A percentile compares a stretch with the other conserved stretches of the same genome.
These are phyloP conservation scores for Lophiostoma macrostomum DNA, from an alignment of 495 filamentous ascomycete species.

Conservation along the genomic window DNA sequence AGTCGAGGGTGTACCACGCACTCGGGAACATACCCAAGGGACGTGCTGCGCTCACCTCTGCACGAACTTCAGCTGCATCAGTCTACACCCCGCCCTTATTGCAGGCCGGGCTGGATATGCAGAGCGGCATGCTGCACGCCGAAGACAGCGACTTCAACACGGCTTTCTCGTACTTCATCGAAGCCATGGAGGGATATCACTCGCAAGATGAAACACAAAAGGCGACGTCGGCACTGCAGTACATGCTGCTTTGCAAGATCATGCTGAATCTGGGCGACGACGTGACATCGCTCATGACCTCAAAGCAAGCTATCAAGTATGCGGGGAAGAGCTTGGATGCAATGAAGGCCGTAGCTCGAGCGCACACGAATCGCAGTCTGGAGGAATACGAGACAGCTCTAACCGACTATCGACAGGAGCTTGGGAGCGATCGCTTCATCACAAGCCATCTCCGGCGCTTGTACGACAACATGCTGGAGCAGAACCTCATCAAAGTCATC, in stretches of 20 bases:
- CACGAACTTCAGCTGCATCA: conserved; percentile 88
- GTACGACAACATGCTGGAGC: conserved; percentile 97
- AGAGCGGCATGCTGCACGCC: conserved; percentile 96
- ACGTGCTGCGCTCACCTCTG: conserved; percentile 88
- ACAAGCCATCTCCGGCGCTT: conserved; percentile 88
- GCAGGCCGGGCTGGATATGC: conserved; percentile 97
- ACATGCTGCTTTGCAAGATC: conserved; percentile 99
- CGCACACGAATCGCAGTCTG: conserved; percentile 87
- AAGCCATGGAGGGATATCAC: conserved; percentile 95
- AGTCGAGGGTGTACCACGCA: conserved; percentile 95
- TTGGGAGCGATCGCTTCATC: conserved; percentile 90
- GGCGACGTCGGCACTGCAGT: conserved; percentile 90
- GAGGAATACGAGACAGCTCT: conserved; percentile 96
- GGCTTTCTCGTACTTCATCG: conserved; percentile 97
- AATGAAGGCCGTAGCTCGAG: conserved; percentile 96
- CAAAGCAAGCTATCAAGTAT: conserved; percentile 94
- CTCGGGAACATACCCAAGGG: conserved; percentile 95
- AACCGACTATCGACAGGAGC: conserved; percentile 80
- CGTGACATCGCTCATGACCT: conserved; percentile 85
- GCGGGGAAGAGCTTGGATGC: conserved; percentile 91
- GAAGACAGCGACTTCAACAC: conserved; percentile 99
- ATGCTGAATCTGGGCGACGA: conserved; percentile 97
- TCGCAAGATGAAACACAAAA: conserved; percentile 80
- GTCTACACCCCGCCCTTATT: conserved; percentile 95
- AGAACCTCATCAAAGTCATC: conserved; percentile 98